Conservation (phyloP, 164 flowering plant genomes). For the Cinnamomum chago region DNA sequence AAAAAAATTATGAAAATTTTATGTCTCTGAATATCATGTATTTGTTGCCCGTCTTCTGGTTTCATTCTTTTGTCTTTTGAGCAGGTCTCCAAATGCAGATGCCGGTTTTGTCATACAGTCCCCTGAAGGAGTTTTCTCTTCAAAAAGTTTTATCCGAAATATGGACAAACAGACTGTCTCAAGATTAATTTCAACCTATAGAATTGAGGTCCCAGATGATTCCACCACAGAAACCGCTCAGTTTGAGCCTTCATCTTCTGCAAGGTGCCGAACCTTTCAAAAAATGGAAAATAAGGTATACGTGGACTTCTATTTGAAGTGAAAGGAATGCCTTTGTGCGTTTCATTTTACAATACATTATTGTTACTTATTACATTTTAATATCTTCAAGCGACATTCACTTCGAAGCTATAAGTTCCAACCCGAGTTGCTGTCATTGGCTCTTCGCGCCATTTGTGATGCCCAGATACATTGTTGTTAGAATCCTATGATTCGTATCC, state of each 20-base stretch:
- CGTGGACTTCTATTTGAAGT: too few relatives aligned
- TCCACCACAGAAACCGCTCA: slow-evolving; percentile 34
- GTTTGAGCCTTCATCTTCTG: slow-evolving; percentile 47
- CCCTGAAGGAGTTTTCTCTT: slow-evolving; percentile 67
- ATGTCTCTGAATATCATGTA: not conserved
- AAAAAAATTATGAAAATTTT: not conserved
- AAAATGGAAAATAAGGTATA: slow-evolving; percentile 55
- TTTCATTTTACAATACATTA: not conserved
- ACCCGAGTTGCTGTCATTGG: not conserved
- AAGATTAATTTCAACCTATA: slow-evolving; percentile 58
- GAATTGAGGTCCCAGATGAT: slow-evolving; percentile 30
- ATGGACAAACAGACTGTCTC: slow-evolving; percentile 51
- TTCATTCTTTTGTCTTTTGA: not conserved
- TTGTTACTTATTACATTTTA: not conserved
- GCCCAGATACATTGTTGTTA: too few relatives aligned
- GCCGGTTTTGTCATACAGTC: slow-evolving; percentile 72
- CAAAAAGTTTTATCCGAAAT: slow-evolving; percentile 59
- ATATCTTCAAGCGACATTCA: not conserved
- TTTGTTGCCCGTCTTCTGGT: not conserved
- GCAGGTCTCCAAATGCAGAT: slow-evolving; percentile 92
- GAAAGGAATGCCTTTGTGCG: too few relatives aligned
- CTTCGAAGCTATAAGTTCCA: not conserved
- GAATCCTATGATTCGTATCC: too few relatives aligned
- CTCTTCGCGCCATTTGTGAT: not conserved
- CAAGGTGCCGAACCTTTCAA: slow-evolving; percentile 65